Evolutionary conservation across 1,284 basidiomycete species (phyloP).

Genomic region (Agroathelia rolfsii): DNA sequence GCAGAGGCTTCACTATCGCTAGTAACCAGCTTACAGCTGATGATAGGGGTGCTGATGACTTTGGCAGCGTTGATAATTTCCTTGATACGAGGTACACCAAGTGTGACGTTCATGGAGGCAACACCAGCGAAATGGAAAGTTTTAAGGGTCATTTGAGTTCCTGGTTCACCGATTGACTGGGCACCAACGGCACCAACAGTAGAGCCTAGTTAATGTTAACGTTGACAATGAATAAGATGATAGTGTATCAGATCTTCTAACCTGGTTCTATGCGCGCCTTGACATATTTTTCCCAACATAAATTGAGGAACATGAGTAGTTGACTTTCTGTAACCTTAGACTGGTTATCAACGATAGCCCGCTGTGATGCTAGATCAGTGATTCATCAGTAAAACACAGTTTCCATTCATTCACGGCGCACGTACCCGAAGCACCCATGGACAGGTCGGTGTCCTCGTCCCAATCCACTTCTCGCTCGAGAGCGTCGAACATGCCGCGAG

Average conservation of each 20-base stretch:
- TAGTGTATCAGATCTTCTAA: slow-evolving; percentile 18
- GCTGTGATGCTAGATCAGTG: slow-evolving; percentile 40
- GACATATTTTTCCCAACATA: slow-evolving; percentile 88
- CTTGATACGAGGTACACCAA: slow-evolving; percentile 99
- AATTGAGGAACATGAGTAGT: slow-evolving; percentile 69
- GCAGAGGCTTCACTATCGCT: slow-evolving; percentile 82
- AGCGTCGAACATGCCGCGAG: slow-evolving; percentile 81
- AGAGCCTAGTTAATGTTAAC: slow-evolving; percentile 46
- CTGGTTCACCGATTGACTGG: slow-evolving; percentile 98
- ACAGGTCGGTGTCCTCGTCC: slow-evolving; percentile 72
- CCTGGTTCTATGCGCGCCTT: slow-evolving; percentile 94
- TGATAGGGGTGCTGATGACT: slow-evolving; percentile 94
- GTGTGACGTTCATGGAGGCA: slow-evolving; percentile 98
- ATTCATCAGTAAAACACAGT: slow-evolving; percentile 1
- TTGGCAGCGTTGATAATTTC: slow-evolving; percentile 99
- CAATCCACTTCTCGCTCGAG: slow-evolving; percentile 68
- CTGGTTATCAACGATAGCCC: slow-evolving; percentile 78
- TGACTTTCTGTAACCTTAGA: slow-evolving; percentile 84
- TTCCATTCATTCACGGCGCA: slow-evolving; percentile 4
- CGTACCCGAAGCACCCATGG: slow-evolving; percentile 65
- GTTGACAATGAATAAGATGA: not conserved
- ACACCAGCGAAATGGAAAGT: slow-evolving; percentile 99
- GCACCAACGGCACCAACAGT: slow-evolving; percentile 98
- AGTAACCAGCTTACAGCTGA: slow-evolving; percentile 89
- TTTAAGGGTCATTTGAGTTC: slow-evolving; percentile 99